These are phyloP conservation scores for Dendrocalamus sinicus DNA, from an alignment of 176 grass and related monocot genomes.

Conservation along the genomic window DNA sequence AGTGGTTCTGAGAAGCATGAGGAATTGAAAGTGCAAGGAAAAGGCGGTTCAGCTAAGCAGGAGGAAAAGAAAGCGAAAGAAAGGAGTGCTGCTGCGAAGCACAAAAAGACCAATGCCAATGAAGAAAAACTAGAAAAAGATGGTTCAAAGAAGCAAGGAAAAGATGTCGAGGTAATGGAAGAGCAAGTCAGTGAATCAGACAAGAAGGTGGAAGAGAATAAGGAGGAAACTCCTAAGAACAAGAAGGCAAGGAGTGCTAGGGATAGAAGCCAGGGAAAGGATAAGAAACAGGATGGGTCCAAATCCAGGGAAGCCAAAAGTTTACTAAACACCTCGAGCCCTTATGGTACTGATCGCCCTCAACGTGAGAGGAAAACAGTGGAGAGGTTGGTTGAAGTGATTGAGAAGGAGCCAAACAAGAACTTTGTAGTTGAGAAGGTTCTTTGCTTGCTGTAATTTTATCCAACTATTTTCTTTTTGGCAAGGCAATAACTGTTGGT, in stretches of 20 bases:
- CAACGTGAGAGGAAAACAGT: conserved; percentile 96
- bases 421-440: conserved; percentile 95
- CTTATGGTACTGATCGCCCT: conserved; percentile 78
- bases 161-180: conserved; percentile 32
- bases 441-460: conserved; percentile 33
- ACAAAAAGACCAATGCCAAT: conserved; percentile 8
- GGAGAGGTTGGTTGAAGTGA: conserved; percentile 97
- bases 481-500: conserved; percentile 30
- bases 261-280: conserved; percentile 65
- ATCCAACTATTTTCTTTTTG: background rate
- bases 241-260: conserved; percentile 65
- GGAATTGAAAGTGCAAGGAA: conserved; percentile 37
- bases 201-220: conserved; percentile 52
- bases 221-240: conserved; percentile 63
- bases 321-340: conserved; percentile 46
- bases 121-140: conserved; percentile 24
- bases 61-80: conserved; percentile 41
- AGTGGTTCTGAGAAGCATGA: conserved; percentile 32
- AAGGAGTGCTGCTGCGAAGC: conserved; percentile 23
- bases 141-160: conserved; percentile 23
- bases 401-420: conserved; percentile 86
- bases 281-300: conserved; percentile 47
- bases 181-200: conserved; percentile 36
- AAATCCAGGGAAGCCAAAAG: conserved; percentile 68
- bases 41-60: background rate